Evolutionary conservation across 164 flowering plant genomes (phyloP).

Genomic region (Magnolia sinica): DNA sequence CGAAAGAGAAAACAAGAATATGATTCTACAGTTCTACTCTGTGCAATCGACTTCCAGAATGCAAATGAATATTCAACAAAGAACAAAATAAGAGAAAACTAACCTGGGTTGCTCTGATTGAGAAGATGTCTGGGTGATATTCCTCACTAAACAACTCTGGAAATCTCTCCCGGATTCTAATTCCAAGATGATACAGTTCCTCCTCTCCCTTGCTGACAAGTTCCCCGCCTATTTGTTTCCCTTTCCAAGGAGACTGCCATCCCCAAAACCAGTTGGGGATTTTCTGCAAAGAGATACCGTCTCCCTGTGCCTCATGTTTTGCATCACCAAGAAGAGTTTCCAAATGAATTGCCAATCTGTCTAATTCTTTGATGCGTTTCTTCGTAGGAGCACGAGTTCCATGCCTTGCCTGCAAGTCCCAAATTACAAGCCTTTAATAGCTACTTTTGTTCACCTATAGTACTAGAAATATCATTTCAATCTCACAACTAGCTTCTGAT

Average conservation of each 20-base stretch:
- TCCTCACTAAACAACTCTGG: slow-evolving; percentile 58
- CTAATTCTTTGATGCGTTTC: slow-evolving; percentile 69
- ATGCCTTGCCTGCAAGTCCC: slow-evolving; percentile 69
- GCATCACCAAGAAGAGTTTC: slow-evolving; percentile 52
- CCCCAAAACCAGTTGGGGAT: slow-evolving; percentile 69
- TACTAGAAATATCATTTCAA: not conserved
- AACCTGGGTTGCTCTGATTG: slow-evolving; percentile 82
- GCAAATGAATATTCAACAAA: not conserved
- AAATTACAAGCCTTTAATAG: not conserved
- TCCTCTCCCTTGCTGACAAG: slow-evolving; percentile 67
- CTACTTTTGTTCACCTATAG: not conserved
- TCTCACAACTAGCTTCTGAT: not conserved
- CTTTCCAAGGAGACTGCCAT: slow-evolving; percentile 95
- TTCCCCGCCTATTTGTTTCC: slow-evolving; percentile 78
- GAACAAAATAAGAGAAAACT: too few species aligned
- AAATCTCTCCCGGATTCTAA: slow-evolving; percentile 59
- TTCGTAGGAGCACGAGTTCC: slow-evolving; percentile 97
- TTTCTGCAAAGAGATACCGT: slow-evolving; percentile 25
- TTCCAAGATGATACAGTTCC: slow-evolving; percentile 73
- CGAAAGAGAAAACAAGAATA: too few species aligned
- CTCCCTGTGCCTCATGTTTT: slow-evolving; percentile 24
- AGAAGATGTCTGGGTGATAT: slow-evolving; percentile 74
- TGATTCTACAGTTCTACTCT: not conserved
- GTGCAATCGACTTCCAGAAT: not conserved
- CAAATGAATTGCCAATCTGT: slow-evolving; percentile 46